Percentiles rank a stretch among this genome's conserved stretches.
Conservation (phyloP, 2,329 filamentous ascomycete genomes). For the Nemania diffusa region DNA sequence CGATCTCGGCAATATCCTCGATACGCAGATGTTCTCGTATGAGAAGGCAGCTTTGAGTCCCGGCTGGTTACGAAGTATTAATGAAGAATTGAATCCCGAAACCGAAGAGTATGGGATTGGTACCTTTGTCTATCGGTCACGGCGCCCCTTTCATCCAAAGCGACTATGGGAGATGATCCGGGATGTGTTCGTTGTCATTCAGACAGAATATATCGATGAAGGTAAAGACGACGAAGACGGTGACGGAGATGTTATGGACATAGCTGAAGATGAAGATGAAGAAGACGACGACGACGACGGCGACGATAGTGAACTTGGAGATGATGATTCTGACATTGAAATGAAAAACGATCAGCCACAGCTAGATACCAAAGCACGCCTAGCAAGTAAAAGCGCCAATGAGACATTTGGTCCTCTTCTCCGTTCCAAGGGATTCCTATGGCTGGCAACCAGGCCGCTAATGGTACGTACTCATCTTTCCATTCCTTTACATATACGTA, state of each 20-base stretch:
- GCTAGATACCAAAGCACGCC: constrained; percentile 50
- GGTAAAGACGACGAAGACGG: constrained; percentile 47
- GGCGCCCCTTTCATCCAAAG: constrained; percentile 63
- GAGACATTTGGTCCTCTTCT: constrained; percentile 65
- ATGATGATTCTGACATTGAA: constrained; percentile 32
- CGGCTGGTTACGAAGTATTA: constrained; percentile 76
- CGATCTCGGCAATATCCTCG: constrained; percentile 70
- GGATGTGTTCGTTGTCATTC: constrained; percentile 61
- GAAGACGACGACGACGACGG: constrained; percentile 41
- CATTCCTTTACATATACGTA: not conserved
- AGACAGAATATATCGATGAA: constrained; percentile 56
- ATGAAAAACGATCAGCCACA: constrained; percentile 45
- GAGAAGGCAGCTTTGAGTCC: constrained; percentile 71
- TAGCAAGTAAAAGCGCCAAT: constrained; percentile 66
- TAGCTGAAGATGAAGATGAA: constrained; percentile 38
- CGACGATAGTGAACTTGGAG: constrained; percentile 39
- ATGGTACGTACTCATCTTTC: constrained; percentile 44
- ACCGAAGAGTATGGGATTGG: constrained; percentile 78
- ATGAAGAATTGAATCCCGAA: constrained; percentile 77
- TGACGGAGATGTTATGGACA: constrained; percentile 36
- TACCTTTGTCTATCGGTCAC: constrained; percentile 74
- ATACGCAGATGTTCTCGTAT: constrained; percentile 73
- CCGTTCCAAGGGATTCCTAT: constrained; percentile 71
- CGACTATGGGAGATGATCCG: constrained; percentile 58
- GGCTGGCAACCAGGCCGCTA: constrained; percentile 67